Evolutionary conservation across 1,139 yeast species (phyloP).

Genomic region (Protomyces lactucae-debilis): DNA sequence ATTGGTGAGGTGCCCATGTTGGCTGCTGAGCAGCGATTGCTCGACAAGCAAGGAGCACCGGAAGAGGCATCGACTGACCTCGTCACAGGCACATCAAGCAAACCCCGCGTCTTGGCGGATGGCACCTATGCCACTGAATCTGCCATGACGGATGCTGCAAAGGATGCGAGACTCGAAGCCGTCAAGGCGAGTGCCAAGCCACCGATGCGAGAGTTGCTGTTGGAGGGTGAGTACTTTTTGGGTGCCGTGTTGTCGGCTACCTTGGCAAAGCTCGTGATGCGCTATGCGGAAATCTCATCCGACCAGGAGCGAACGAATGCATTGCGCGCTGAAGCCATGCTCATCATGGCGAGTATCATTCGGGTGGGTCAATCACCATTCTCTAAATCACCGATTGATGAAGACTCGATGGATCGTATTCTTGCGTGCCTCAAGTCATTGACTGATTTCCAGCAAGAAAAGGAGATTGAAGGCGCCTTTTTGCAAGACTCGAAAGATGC

Average conservation of each 20-base stretch:
- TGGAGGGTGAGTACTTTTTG: conserved; percentile 85
- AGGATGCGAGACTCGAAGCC: conserved; percentile 31
- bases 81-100: conserved; percentile 46
- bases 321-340: conserved; percentile 87
- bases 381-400: conserved; percentile 77
- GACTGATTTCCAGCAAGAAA: conserved; percentile 55
- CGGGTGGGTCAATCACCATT: conserved; percentile 83
- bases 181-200: conserved; percentile 46
- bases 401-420: conserved; percentile 90
- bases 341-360: conserved; percentile 83
- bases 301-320: conserved; percentile 61
- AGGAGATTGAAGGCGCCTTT: conserved; percentile 63
- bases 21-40: conserved; percentile 58
- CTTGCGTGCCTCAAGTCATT: conserved; percentile 74
- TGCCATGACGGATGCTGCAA: conserved; percentile 54
- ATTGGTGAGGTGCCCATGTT: conserved; percentile 90
- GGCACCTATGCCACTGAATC: conserved; percentile 98
- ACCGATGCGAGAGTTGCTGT: conserved; percentile 73
- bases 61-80: conserved; percentile 36
- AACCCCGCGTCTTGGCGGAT: conserved; percentile 72
- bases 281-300: conserved; percentile 59
- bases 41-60: conserved; percentile 37
- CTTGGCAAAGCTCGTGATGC: conserved; percentile 77
- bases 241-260: conserved; percentile 86
- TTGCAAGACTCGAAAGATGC: conserved; percentile 85